phyloP scores from a whole-genome alignment of 257 asterid genomes.

The Solanum paucissectum region DNA sequence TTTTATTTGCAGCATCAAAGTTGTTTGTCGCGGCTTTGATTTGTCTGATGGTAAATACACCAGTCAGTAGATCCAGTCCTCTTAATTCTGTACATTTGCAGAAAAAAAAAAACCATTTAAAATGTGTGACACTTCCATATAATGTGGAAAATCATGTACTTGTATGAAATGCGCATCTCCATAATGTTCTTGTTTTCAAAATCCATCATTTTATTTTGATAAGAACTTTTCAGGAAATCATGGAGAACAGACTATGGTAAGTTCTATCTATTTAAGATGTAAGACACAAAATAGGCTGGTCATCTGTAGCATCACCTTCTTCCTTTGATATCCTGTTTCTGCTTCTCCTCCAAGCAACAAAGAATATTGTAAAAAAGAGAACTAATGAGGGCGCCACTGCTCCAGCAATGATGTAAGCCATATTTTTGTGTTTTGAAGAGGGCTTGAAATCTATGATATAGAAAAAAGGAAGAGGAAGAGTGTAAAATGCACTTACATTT shows the following conservation, averaged over 20 bases:
- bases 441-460: neutral
- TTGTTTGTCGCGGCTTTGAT: slow-evolving; percentile 9
- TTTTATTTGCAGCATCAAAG: slow-evolving; percentile 9
- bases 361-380: neutral
- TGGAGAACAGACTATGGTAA: neutral
- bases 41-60: slow-evolving; percentile 2
- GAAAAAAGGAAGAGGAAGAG: neutral
- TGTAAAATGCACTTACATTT: neutral
- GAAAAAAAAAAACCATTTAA: too few relatives aligned
- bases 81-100: slow-evolving; percentile 2
- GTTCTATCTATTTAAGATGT: too few relatives aligned
- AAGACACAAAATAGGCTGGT: neutral
- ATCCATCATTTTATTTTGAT: neutral
- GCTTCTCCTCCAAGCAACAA: slow-evolving; percentile 1
- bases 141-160: neutral
- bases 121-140: neutral
- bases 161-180: neutral
- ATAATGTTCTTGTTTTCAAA: neutral
- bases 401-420: neutral
- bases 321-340: neutral
- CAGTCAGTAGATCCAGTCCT: slow-evolving; percentile 7
- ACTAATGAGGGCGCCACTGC: neutral
- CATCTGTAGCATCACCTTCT: neutral
- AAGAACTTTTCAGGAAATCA: neutral
- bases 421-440: neutral